Evolutionary conservation across 192 early-diverging fungal species (phyloP), one percentile per base, ranked within the genome.

Genomic region (Entomortierella lignicola): DNA sequence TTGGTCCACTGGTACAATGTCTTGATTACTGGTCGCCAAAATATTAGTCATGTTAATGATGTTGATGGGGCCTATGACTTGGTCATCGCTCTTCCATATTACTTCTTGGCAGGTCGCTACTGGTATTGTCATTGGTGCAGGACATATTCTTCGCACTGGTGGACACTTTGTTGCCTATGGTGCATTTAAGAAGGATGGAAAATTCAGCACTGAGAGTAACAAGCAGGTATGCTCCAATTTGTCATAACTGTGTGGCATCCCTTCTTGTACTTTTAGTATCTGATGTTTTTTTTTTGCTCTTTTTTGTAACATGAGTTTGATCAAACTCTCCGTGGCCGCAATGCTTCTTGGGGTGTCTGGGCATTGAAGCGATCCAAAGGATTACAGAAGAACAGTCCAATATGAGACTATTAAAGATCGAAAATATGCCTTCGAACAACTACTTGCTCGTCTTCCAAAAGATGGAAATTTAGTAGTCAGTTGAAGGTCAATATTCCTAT

Each of bases 361-460:
- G 65, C 15, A 66, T 73, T 31, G 62, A 73, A 1, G 71, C 41
- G 32, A 57, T 73, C 39, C 55, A 53, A 26, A 55, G 42, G 7
- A 48, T 66, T 6, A 56, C 63, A 13, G 39, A 41, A 25, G 39
- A 59, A n/a, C 11, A 65, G 29, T n/a, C 63, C 8, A 4, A 34
- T 8, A 2, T 73, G 50, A 27, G 10, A n/a, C 55, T 73, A 20
- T 20, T 23, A 4, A 31, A 54, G 39, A 51, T 66, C 15, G 23
- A 17, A 2, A 54, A 73, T 20, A 66, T 73, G 63, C 71, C 71
- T 6, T 73, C 71, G 25, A 73, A 66, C 57, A 73, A 73, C 50
- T 66, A 73, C 63, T 2, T 73, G 56, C 34, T 73, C 20, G 34
- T 66, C 50, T 73, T 73, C 25, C 39, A 66, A 25, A 66, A 60